Evolutionary conservation across 2,329 filamentous ascomycete species (phyloP).

Genomic region (Coniochaeta sp.): DNA sequence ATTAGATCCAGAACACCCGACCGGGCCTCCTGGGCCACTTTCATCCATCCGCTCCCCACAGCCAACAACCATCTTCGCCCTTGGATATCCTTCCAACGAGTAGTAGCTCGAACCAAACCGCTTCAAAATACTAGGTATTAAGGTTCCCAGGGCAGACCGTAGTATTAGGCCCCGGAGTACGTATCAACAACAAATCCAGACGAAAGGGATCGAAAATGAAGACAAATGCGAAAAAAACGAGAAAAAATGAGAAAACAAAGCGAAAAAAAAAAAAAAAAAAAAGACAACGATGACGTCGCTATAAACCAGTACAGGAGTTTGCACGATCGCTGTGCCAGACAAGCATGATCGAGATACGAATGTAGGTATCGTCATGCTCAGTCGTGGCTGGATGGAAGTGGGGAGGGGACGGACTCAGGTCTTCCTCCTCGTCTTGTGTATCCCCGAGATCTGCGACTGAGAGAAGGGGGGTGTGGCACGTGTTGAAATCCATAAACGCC

Average conservation of each 20-base stretch:
- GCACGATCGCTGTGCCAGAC: slow-evolving; percentile 54
- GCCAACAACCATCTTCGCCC: background rate
- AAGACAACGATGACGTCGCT: slow-evolving; percentile 10
- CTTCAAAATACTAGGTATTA: slow-evolving; percentile 16
- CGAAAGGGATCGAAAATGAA: slow-evolving; percentile 12
- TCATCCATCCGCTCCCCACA: background rate
- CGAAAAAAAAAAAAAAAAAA: slow-evolving; percentile 23
- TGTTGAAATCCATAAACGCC: slow-evolving; percentile 13
- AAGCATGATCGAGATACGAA: slow-evolving; percentile 47
- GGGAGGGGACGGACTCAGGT: slow-evolving; percentile 18
- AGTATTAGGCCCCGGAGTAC: slow-evolving; percentile 7
- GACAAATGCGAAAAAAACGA: slow-evolving; percentile 22
- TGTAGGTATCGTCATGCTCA: slow-evolving; percentile 49
- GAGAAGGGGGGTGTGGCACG: background rate
- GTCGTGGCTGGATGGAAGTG: slow-evolving; percentile 38
- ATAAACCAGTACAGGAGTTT: slow-evolving; percentile 6
- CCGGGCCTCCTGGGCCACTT: background rate
- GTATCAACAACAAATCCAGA: slow-evolving; percentile 4
- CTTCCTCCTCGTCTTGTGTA: background rate
- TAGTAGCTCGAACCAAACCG: background rate
- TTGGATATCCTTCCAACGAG: background rate
- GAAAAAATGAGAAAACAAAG: slow-evolving; percentile 20
- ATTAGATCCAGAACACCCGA: slow-evolving; percentile 4
- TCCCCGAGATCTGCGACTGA: background rate
- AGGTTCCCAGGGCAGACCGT: slow-evolving; percentile 6